Evolutionary conservation across 2,329 filamentous ascomycete genomes (phyloP), one percentile per base, ranked within the genome.

Genomic region (Arthrobotrys sinensis): DNA sequence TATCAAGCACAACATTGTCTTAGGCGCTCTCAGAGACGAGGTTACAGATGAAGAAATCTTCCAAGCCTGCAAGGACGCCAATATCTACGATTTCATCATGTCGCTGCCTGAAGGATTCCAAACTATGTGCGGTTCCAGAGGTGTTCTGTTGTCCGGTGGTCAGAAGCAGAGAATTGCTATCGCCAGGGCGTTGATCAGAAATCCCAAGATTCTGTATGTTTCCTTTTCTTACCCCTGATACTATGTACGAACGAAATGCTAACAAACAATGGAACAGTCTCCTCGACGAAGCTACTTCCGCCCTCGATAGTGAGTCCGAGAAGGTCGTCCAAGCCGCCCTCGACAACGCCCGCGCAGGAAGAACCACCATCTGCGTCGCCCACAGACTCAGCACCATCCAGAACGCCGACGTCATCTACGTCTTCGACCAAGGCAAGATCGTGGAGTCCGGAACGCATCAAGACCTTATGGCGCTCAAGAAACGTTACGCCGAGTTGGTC

Each of bases 141-240:
- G 95, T 52, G 88, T 90, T 14, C 89, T 97, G 83, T 86, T 97
- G 14, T 94, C 91, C 1, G 95, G 96, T 69, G 96, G 95, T 0
- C 96, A 98, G 85, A 97, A 97, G 83, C 95, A 98, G 85, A 92
- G 96, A 77, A 91, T 98, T 40, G 95, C 94, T 62, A 97, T 98
- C 83, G 95, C 96, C 2, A 90, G 95, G 4, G 96, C 95, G 0
- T 87, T 98, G 11, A 90, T 98, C 48, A 91, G 95, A n/a, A 90
- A 97, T 82, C 95, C 96, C 6, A 94, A 93, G 84, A 90, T 98
- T 76, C 86, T 98, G 75, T 78, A 72, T 62, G 75, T 78, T 53
- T 12, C 6, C 19, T 21, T 4, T 21, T 3, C 88, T 28, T 28
- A 96, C 0, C 88, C 96, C 0, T 93, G 19, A 4, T 96, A 82